Conservation (phyloP, 768 basidiomycete genomes). For the Naganishia randhawae region DNA sequence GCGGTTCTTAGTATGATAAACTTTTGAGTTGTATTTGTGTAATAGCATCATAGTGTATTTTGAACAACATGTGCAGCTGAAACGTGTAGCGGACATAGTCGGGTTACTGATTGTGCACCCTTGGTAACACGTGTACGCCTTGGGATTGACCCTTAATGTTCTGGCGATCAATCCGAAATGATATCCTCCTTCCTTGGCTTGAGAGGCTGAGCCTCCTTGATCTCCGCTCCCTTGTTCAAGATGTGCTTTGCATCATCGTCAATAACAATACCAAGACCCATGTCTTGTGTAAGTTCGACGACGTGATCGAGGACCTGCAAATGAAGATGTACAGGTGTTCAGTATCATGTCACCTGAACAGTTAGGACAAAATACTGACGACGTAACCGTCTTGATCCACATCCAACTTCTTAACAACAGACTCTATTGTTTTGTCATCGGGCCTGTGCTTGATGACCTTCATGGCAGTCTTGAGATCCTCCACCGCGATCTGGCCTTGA, state of each 20-base stretch:
- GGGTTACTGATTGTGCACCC: too few species aligned
- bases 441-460: slow-evolving; percentile 91
- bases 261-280: slow-evolving; percentile 77
- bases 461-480: slow-evolving; percentile 84
- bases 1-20: not conserved
- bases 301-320: slow-evolving; percentile 73
- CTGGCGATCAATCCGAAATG: slow-evolving; percentile 54
- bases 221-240: slow-evolving; percentile 55
- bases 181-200: slow-evolving; percentile 92
- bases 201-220: slow-evolving; percentile 54
- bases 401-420: slow-evolving; percentile 87
- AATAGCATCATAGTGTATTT: slow-evolving; percentile 13
- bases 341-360: not conserved
- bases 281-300: slow-evolving; percentile 77
- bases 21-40: slow-evolving; percentile 17
- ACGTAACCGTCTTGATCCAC: slow-evolving; percentile 94
- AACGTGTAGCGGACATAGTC: too few species aligned
- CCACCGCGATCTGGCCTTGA: slow-evolving; percentile 75
- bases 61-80: not conserved
- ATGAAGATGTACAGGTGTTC: not conserved
- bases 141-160: too few species aligned
- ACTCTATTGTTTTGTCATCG: slow-evolving; percentile 79
- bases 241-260: slow-evolving; percentile 80
- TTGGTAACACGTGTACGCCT: too few species aligned
- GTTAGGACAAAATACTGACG: slow-evolving; percentile 52